Conservation (phyloP, 2,329 filamentous ascomycete genomes). For the Xenosphaeropsis pyriputrescens region DNA sequence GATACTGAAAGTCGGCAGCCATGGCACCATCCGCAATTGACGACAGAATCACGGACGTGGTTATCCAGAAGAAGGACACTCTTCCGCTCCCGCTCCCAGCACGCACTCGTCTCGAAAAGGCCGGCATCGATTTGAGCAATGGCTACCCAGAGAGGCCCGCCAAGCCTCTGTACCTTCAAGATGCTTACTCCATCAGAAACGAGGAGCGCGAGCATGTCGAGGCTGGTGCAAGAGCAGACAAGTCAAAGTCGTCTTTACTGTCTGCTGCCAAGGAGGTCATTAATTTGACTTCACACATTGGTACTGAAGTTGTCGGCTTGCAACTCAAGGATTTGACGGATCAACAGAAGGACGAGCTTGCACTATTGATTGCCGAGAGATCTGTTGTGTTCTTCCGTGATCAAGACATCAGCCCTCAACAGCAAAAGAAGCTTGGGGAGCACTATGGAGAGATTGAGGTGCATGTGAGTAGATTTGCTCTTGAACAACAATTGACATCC, state of each 20-base stretch:
- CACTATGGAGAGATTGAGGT: constrained; percentile 50
- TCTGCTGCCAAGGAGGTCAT: constrained; percentile 47
- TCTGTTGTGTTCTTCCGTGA: constrained; percentile 31
- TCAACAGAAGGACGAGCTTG: constrained; percentile 25
- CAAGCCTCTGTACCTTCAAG: constrained; percentile 52
- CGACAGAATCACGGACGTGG: constrained; percentile 46
- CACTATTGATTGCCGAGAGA: constrained; percentile 24
- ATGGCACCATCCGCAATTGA: constrained; percentile 35
- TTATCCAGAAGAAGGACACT: constrained; percentile 46
- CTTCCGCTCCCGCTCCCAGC: constrained; percentile 44
- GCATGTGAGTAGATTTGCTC: constrained; percentile 21
- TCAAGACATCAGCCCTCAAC: constrained; percentile 38
- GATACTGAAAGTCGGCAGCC: too few species aligned
- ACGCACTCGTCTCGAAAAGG: constrained; percentile 45
- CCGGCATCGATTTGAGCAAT: constrained; percentile 51
- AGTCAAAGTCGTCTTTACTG: constrained; percentile 44
- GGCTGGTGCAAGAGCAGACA: constrained; percentile 48
- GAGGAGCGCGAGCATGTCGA: constrained; percentile 40
- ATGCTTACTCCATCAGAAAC: constrained; percentile 51
- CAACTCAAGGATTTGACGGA: constrained; percentile 23
- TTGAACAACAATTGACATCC: not conserved
- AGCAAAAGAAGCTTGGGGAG: constrained; percentile 44
- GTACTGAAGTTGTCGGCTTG: constrained; percentile 25
- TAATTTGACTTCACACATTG: constrained; percentile 25
- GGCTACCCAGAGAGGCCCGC: constrained; percentile 60